A percentile compares a stretch with the other conserved stretches of the same genome.
Conservation (phyloP, 2,329 filamentous ascomycete species). For the Ophidiomyces ophidiicola region DNA sequence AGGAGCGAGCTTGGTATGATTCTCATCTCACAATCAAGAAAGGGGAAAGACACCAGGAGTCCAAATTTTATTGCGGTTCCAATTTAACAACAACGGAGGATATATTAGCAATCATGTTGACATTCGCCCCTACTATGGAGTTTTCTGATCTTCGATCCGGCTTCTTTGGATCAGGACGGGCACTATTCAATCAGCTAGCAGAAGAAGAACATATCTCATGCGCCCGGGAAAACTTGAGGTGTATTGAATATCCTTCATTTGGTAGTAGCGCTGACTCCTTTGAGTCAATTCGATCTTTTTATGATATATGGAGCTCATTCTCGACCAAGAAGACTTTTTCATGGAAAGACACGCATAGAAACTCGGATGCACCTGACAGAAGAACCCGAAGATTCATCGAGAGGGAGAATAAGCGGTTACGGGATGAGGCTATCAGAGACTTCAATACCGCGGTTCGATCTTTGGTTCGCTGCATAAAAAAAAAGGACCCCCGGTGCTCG, state of each 20-base stretch:
- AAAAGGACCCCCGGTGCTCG: constrained; percentile 76
- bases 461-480: constrained; percentile 76
- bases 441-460: constrained; percentile 89
- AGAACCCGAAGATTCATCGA: constrained; percentile 75
- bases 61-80: constrained; percentile 54
- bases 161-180: constrained; percentile 70
- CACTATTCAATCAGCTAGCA: constrained; percentile 68
- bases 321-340: constrained; percentile 72
- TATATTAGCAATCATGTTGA: constrained; percentile 63
- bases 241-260: constrained; percentile 66
- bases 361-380: constrained; percentile 78
- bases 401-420: constrained; percentile 77
- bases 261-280: constrained; percentile 64
- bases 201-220: constrained; percentile 67
- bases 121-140: constrained; percentile 64
- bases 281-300: constrained; percentile 64
- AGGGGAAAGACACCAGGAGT: constrained; percentile 36
- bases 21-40: constrained; percentile 76
- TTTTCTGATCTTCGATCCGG: constrained; percentile 69
- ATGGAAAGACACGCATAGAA: constrained; percentile 76
- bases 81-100: constrained; percentile 70
- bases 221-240: constrained; percentile 51
- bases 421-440: constrained; percentile 71
- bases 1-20: constrained; percentile 96
- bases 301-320: constrained; percentile 68